Evolutionary conservation across 116 monocot genomes (phyloP), one percentile per base, ranked within the genome.

Genomic region (Phalaenopsis hybrid): DNA sequence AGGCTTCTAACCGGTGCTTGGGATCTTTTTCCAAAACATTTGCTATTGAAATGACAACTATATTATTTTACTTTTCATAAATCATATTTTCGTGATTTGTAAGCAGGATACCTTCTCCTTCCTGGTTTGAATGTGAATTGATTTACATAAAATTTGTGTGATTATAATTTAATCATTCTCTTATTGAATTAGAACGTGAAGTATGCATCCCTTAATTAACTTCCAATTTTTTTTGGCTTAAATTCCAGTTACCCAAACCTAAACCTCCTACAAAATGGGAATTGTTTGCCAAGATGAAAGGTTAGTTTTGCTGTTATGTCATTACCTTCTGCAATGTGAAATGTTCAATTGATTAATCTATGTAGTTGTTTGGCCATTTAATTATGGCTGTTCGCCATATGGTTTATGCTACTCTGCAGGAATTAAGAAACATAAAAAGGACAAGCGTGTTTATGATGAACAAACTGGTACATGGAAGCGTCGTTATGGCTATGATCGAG

Each of bases 181-280:
- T 70, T 70, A 37, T 20, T 70, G 70, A 20, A 15, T 34, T 70
- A 34, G 28, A 37, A 37, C 70, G 8, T 37, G 5, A 70, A 70
- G 5, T 34, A 31, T 34, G 34, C 34, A 31, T 70, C 11, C 37
- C 28, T 34, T 12, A 12, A 37, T 34, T 61, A 61, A 61, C 37
- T 28, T 28, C 0, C 28, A 5, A 4, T 46, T n/a, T 28, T 28
- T 28, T 75, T 75, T 75, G 44, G 18, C 45, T 75, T 61, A n/a
- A 75, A 44, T 45, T 75, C 41, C 89, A 98, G 97, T 84, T 98
- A 63, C 95, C 97, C 31, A 98, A 81, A 83, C 97, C 97, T 28
- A 94, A 91, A 80, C 95, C 93, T 81, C 95, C 90, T 20, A 98
- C 97, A 45, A 98, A 97, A 80, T 98, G 95, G 97, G 97, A 98